Conservation (phyloP, 2,329 filamentous ascomycete genomes). For the Fulvia fulva region DNA sequence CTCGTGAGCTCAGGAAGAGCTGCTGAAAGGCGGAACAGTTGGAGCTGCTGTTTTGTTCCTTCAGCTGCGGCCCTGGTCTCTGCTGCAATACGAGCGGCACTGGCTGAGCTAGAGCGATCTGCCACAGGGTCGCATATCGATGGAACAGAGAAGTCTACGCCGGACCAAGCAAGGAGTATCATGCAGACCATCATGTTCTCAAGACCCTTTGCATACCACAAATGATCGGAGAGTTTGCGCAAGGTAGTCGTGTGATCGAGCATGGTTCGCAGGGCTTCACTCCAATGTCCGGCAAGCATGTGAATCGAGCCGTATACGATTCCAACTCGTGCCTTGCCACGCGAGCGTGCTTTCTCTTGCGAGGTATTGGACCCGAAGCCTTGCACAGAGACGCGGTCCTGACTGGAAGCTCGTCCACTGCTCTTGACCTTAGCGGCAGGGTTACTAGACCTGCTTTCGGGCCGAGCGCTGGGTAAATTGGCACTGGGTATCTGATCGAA, state of each 20-base stretch:
- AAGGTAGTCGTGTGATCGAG: slow-evolving; percentile 74
- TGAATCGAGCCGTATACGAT: slow-evolving; percentile 82
- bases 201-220: slow-evolving; percentile 96
- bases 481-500: slow-evolving; percentile 51
- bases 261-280: slow-evolving; percentile 79
- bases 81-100: slow-evolving; percentile 23
- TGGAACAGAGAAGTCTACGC: slow-evolving; percentile 72
- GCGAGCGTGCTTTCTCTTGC: slow-evolving; percentile 61
- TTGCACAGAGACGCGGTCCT: slow-evolving; percentile 58
- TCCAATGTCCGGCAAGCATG: slow-evolving; percentile 85
- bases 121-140: slow-evolving; percentile 31
- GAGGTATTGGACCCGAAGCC: slow-evolving; percentile 61
- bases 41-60: slow-evolving; percentile 24
- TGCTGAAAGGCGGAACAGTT: slow-evolving; percentile 48
- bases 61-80: slow-evolving; percentile 23
- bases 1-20: slow-evolving; percentile 71
- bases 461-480: slow-evolving; percentile 37
- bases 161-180: slow-evolving; percentile 77
- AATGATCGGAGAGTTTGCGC: slow-evolving; percentile 76
- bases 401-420: slow-evolving; percentile 31
- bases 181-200: slow-evolving; percentile 82
- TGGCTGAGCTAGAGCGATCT: slow-evolving; percentile 25
- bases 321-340: slow-evolving; percentile 72
- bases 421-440: slow-evolving; percentile 20
- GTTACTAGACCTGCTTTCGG: slow-evolving; percentile 31